These are phyloP conservation scores for Arthrobotrys conoides DNA, from an alignment of 2,329 filamentous ascomycete genomes.

Conservation along the genomic window DNA sequence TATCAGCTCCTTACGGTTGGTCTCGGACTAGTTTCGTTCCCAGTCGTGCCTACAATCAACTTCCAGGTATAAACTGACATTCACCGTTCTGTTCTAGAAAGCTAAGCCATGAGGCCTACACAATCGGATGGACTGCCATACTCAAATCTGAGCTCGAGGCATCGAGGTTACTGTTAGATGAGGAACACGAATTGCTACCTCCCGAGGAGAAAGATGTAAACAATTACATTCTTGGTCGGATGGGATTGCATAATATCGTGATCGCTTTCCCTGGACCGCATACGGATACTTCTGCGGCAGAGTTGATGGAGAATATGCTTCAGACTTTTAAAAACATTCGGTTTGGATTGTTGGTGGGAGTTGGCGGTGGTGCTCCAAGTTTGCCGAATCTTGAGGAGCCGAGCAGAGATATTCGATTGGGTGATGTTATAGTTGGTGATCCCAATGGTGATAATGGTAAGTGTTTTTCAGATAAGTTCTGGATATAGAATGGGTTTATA, in stretches of 20 bases:
- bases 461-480: not conserved
- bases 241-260: constrained; percentile 20
- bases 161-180: constrained; percentile 3
- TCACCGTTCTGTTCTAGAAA: not conserved
- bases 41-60: not conserved
- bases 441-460: not conserved
- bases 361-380: constrained; percentile 7
- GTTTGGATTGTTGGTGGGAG: constrained; percentile 14
- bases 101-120: constrained; percentile 15
- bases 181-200: constrained; percentile 1
- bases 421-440: constrained; percentile 16
- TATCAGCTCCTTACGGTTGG: not conserved
- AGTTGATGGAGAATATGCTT: constrained; percentile 3
- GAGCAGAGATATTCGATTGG: constrained; percentile 20
- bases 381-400: constrained; percentile 1
- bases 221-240: constrained; percentile 13
- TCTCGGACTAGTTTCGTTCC: too few species aligned
- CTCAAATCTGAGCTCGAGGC: constrained; percentile 2
- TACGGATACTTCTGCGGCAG: not conserved
- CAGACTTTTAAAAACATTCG: constrained; percentile 6
- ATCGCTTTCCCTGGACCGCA: constrained; percentile 1
- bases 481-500: too few species aligned
- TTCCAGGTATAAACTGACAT: not conserved
- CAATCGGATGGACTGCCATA: not conserved
- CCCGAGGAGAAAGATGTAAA: not conserved